Conservation (phyloP, 148 eudicot genomes). For the Talinum fruticosum region DNA sequence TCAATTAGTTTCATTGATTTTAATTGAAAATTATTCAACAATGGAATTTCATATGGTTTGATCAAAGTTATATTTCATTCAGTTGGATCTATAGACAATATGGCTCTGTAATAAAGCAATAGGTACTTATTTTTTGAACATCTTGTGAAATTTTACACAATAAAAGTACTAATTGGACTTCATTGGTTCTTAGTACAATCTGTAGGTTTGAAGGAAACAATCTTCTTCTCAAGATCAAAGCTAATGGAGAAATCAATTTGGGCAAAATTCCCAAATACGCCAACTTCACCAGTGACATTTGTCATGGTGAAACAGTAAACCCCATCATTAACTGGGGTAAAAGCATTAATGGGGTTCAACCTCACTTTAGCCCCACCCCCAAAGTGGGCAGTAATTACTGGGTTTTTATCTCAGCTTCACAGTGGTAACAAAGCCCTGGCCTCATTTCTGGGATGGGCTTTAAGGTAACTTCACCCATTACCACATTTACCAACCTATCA, state of each 20-base stretch:
- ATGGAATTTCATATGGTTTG: too few species aligned
- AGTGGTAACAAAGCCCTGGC: neutral
- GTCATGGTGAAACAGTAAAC: constrained; percentile 23
- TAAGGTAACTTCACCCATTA: neutral
- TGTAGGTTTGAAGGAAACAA: constrained; percentile 35
- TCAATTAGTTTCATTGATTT: too few species aligned
- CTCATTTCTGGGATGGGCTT: neutral
- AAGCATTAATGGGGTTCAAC: constrained; percentile 19
- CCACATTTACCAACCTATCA: neutral
- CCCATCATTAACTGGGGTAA: neutral
- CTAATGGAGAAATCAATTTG: constrained; percentile 28
- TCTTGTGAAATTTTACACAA: neutral
- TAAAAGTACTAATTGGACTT: too few species aligned
- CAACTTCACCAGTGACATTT: neutral
- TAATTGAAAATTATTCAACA: too few species aligned
- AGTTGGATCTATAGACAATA: too few species aligned
- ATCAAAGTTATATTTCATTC: too few species aligned
- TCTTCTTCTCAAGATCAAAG: constrained; percentile 27
- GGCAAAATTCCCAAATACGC: constrained; percentile 30
- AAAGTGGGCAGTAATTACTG: constrained; percentile 22
- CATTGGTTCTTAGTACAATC: constrained; percentile 21
- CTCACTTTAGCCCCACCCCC: constrained; percentile 22
- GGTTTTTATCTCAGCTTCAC: constrained; percentile 10
- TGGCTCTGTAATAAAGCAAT: too few species aligned
- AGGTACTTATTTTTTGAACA: too few species aligned